These are phyloP conservation scores for Panicum hallii DNA, from an alignment of 202 grass and related monocot species.

Conservation along the genomic window DNA sequence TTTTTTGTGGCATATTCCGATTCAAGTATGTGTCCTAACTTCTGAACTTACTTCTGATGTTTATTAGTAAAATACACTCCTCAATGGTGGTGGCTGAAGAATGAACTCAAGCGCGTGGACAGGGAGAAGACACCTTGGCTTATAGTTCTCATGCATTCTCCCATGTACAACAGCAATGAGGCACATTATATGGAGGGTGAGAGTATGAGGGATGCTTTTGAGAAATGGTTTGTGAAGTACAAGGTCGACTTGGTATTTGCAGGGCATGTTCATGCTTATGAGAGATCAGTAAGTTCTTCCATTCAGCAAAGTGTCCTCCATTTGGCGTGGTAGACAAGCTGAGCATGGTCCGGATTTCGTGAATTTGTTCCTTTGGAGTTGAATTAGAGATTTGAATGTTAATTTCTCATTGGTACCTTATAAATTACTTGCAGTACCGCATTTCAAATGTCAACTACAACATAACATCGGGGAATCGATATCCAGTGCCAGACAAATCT, in stretches of 20 bases:
- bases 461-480: slow-evolving; percentile 74
- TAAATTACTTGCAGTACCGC: slow-evolving; percentile 70
- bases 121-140: slow-evolving; percentile 99
- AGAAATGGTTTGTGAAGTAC: slow-evolving; percentile 89
- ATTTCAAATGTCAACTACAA: slow-evolving; percentile 97
- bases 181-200: slow-evolving; percentile 97
- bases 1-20: background rate
- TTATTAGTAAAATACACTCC: slow-evolving; percentile 94
- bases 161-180: slow-evolving; percentile 91
- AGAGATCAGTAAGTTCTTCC: slow-evolving; percentile 81
- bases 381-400: background rate
- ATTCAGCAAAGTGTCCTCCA: background rate
- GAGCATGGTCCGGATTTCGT: background rate
- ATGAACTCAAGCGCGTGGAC: slow-evolving; percentile 75
- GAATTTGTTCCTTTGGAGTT: slow-evolving; percentile 5
- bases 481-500: slow-evolving; percentile 90
- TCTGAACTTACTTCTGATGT: slow-evolving; percentile 43
- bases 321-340: background rate
- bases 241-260: slow-evolving; percentile 94
- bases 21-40: slow-evolving; percentile 12
- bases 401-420: slow-evolving; percentile 17
- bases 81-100: slow-evolving; percentile 82
- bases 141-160: slow-evolving; percentile 94
- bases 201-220: slow-evolving; percentile 87
- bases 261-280: slow-evolving; percentile 95